These are phyloP conservation scores for Penicillium sp. DNA, from an alignment of 2,329 filamentous ascomycete genomes.

Conservation along the genomic window DNA sequence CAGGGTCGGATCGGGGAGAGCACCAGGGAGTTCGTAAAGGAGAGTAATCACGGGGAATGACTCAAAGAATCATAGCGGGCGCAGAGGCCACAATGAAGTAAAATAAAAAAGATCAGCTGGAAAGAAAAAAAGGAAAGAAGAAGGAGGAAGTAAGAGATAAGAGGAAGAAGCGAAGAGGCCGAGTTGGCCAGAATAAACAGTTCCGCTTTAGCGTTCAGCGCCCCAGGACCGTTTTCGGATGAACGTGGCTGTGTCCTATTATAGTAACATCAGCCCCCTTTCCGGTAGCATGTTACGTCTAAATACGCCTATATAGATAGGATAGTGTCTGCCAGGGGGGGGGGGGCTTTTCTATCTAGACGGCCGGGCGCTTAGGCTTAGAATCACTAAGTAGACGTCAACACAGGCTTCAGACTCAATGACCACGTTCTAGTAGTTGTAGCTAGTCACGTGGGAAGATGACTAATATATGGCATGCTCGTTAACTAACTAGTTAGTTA, in stretches of 20 bases:
- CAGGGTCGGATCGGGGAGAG: background rate
- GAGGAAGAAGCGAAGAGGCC: conserved; percentile 9
- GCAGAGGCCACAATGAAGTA: conserved; percentile 6
- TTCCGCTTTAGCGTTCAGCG: conserved; percentile 11
- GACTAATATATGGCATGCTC: too few relatives aligned
- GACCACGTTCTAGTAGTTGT: too few relatives aligned
- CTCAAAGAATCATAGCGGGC: conserved; percentile 22
- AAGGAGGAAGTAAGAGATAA: conserved; percentile 9
- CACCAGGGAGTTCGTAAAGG: background rate
- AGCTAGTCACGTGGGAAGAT: too few relatives aligned
- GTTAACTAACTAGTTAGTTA: too few relatives aligned
- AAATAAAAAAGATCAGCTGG: conserved; percentile 10
- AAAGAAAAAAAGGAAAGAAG: conserved; percentile 9
- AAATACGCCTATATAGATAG: too few relatives aligned
- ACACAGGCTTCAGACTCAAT: too few relatives aligned
- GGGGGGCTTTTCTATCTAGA: too few relatives aligned
- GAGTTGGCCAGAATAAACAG: conserved; percentile 23
- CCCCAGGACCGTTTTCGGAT: conserved; percentile 18
- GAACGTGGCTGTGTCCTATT: conserved; percentile 6
- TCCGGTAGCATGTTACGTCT: background rate
- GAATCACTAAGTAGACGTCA: too few relatives aligned
- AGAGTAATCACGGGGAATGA: conserved; percentile 7
- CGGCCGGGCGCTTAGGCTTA: too few relatives aligned
- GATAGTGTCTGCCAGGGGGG: too few relatives aligned
- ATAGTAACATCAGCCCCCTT: background rate